A percentile compares a stretch with the other conserved stretches of the same genome.
Conservation (phyloP, 106 monocot species). For the Dioscorea alata region DNA sequence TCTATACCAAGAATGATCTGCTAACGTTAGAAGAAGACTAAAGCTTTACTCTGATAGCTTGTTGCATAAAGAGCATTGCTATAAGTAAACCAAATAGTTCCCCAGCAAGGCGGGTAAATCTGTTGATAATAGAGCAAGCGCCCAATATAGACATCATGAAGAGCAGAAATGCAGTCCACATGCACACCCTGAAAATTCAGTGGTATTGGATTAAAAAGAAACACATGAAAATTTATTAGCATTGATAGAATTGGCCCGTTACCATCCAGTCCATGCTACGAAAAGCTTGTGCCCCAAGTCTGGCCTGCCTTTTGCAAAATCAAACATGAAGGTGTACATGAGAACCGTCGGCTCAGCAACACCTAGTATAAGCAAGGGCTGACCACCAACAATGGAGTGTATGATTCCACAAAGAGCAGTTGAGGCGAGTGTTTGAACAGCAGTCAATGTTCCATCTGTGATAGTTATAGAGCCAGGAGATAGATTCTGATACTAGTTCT, state of each 20-base stretch:
- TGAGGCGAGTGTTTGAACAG: slow-evolving; percentile 40
- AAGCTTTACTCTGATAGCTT: slow-evolving; percentile 46
- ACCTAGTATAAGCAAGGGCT: slow-evolving; percentile 34
- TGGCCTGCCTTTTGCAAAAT: slow-evolving; percentile 16
- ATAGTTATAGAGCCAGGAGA: not conserved
- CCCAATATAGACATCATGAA: slow-evolving; percentile 55
- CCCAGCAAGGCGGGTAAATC: slow-evolving; percentile 64
- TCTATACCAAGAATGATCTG: too few relatives aligned
- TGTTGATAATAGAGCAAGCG: slow-evolving; percentile 69
- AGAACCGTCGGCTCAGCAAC: slow-evolving; percentile 38
- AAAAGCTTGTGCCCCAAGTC: slow-evolving; percentile 33
- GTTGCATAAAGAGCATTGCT: slow-evolving; percentile 76
- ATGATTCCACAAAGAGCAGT: slow-evolving; percentile 40
- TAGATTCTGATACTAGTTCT: not conserved
- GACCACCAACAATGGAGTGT: slow-evolving; percentile 36
- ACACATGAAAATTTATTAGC: not conserved
- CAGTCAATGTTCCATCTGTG: slow-evolving; percentile 27
- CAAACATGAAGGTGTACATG: slow-evolving; percentile 12
- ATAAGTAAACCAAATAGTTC: slow-evolving; percentile 65
- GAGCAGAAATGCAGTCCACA: slow-evolving; percentile 59
- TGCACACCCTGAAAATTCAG: slow-evolving; percentile 45
- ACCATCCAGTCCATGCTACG: slow-evolving; percentile 42
- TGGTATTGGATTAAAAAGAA: not conserved
- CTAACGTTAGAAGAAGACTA: not conserved
- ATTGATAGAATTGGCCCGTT: not conserved